Conservation (phyloP, 2,329 filamentous ascomycete species). For the Fusarium graminum region DNA sequence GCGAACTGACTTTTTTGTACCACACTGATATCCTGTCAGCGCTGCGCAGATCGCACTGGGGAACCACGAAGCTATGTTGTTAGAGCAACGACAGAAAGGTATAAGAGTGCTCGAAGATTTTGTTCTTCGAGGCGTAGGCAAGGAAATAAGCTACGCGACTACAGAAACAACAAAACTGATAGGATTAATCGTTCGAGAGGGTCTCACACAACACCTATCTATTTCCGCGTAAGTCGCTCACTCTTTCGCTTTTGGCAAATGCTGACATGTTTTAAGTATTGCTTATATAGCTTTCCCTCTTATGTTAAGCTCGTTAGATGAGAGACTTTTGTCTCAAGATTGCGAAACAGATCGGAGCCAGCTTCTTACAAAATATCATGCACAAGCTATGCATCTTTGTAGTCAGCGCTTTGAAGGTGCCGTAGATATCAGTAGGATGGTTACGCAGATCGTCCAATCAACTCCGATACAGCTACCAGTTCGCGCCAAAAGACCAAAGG, state of each 20-base stretch:
- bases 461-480: conserved; percentile 15
- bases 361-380: background rate
- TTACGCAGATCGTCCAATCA: conserved; percentile 25
- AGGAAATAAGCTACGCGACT: conserved; percentile 10
- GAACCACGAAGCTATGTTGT: conserved; percentile 27
- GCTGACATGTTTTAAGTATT: background rate
- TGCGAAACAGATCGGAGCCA: accelerated
- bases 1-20: accelerated
- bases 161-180: conserved; percentile 20
- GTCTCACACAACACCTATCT: conserved; percentile 9
- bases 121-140: conserved; percentile 18
- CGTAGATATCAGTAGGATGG: conserved; percentile 23
- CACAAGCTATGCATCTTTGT: conserved; percentile 24
- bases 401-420: conserved; percentile 16
- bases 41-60: conserved; percentile 34
- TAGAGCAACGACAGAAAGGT: conserved; percentile 35
- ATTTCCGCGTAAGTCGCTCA: conserved; percentile 1
- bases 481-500: background rate
- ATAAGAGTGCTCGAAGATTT: conserved; percentile 21
- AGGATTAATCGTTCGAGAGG: conserved; percentile 12
- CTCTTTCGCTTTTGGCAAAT: accelerated
- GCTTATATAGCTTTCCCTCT: conserved; percentile 27
- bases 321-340: conserved; percentile 2
- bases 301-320: conserved; percentile 22
- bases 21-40: background rate